A percentile compares a stretch with the other conserved stretches of the same genome.
phyloP scores from a whole-genome alignment of 805 yeast genomes.

The Candida insectalens region DNA sequence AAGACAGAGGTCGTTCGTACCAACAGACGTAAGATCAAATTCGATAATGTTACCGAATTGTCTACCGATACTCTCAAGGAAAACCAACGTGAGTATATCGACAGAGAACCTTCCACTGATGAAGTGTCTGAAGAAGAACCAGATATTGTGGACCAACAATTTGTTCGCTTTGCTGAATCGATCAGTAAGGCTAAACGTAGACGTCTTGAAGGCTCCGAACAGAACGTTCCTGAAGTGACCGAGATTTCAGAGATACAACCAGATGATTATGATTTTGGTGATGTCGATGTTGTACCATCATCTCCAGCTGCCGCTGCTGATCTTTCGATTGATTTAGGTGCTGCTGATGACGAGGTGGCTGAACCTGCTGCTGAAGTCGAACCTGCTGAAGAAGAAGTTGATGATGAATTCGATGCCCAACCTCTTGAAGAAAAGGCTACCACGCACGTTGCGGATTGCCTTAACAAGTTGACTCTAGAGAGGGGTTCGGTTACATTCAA shows the following conservation, averaged over 20 bases:
- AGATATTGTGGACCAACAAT: neutral
- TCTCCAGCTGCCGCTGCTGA: neutral
- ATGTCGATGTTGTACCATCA: conserved; percentile 2
- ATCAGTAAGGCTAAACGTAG: neutral
- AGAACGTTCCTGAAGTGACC: no score
- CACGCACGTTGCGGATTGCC: conserved; percentile 38
- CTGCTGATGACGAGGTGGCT: conserved; percentile 12
- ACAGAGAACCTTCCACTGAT: neutral
- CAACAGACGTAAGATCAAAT: conserved; percentile 31
- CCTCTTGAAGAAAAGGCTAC: conserved; percentile 36
- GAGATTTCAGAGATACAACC: conserved; percentile 1
- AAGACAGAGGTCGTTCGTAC: conserved; percentile 38
- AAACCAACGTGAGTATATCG: conserved; percentile 17
- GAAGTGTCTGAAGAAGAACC: neutral
- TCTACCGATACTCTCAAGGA: conserved; percentile 28
- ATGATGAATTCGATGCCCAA: conserved; percentile 9
- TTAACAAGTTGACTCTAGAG: conserved; percentile 21
- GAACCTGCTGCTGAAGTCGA: conserved; percentile 9
- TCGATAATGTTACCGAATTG: conserved; percentile 37
- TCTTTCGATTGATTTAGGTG: neutral
- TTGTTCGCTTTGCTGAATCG: no score
- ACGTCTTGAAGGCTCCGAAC: neutral
- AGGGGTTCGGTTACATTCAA: conserved; percentile 23
- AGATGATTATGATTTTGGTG: conserved; percentile 1
- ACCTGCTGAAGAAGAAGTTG: conserved; percentile 10